A percentile compares a stretch with the other conserved stretches of the same genome.
phyloP scores from a whole-genome alignment of 768 basidiomycete species.

The Mycena venus region DNA sequence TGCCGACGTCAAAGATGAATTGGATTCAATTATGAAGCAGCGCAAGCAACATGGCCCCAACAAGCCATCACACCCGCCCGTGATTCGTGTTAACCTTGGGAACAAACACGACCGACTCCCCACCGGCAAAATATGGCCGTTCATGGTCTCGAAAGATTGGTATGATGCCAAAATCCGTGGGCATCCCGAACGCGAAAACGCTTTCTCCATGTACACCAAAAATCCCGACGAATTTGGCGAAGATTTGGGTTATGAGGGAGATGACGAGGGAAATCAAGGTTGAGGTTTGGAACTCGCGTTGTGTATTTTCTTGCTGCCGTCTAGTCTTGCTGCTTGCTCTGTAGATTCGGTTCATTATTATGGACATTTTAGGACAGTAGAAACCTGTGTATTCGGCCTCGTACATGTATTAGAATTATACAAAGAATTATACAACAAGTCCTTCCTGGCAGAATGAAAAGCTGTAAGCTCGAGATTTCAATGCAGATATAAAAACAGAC shows the following conservation, averaged over 20 bases:
- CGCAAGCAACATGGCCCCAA: neutral
- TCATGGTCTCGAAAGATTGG: neutral
- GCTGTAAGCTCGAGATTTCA: too few species aligned
- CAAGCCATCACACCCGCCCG: neutral
- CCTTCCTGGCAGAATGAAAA: too few species aligned
- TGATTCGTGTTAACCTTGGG: neutral
- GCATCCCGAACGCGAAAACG: neutral
- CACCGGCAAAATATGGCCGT: neutral
- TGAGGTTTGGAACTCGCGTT: too few species aligned
- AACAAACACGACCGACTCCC: neutral
- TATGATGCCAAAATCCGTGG: neutral
- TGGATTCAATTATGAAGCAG: neutral
- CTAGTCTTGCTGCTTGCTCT: too few species aligned
- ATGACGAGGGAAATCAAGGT: too few species aligned
- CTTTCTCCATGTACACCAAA: neutral
- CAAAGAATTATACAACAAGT: too few species aligned
- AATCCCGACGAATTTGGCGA: neutral
- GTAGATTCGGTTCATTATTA: too few species aligned
- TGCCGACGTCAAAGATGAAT: neutral
- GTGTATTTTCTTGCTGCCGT: too few species aligned
- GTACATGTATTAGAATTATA: too few species aligned
- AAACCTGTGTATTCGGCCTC: too few species aligned
- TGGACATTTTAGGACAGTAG: too few species aligned
- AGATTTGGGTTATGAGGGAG: neutral
- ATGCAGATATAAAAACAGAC: too few species aligned